phyloP scores from a whole-genome alignment of 2,329 filamentous ascomycete genomes.

The Claviceps citrina region DNA sequence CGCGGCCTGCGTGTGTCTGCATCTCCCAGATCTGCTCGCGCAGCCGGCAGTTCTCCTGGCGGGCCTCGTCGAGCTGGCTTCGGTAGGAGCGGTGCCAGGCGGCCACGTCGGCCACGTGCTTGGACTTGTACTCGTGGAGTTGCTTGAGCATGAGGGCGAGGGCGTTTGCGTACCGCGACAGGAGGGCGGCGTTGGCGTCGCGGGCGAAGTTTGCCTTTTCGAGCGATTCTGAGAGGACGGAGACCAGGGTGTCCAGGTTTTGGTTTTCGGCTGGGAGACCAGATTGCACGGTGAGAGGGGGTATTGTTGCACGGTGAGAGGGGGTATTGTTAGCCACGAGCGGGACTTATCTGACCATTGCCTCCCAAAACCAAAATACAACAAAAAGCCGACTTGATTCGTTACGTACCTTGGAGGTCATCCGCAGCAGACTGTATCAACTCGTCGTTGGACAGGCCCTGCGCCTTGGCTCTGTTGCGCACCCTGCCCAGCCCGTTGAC shows the following conservation, averaged over 20 bases:
- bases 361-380: too few relatives aligned
- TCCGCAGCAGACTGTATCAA: conserved; percentile 39
- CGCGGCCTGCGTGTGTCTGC: conserved; percentile 42
- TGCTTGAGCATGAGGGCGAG: conserved; percentile 44
- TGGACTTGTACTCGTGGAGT: conserved; percentile 50
- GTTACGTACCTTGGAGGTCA: conserved; percentile 38
- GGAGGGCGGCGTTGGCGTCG: conserved; percentile 43
- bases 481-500: conserved; percentile 47
- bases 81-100: conserved; percentile 54
- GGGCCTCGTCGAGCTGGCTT: conserved; percentile 47
- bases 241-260: conserved; percentile 46
- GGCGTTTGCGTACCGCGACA: conserved; percentile 42
- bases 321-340: too few relatives aligned
- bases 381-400: too few relatives aligned
- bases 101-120: conserved; percentile 44
- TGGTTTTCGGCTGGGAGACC: conserved; percentile 33
- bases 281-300: too few relatives aligned
- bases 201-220: conserved; percentile 45
- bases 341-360: too few relatives aligned
- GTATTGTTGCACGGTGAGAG: background rate
- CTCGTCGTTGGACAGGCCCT: conserved; percentile 41
- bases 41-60: conserved; percentile 46
- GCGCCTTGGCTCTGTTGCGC: conserved; percentile 37
- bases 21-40: conserved; percentile 53
- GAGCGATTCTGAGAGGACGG: conserved; percentile 44